These are phyloP conservation scores for Leptosphaerulina australis DNA, from an alignment of 2,329 filamentous ascomycete species.

Conservation along the genomic window DNA sequence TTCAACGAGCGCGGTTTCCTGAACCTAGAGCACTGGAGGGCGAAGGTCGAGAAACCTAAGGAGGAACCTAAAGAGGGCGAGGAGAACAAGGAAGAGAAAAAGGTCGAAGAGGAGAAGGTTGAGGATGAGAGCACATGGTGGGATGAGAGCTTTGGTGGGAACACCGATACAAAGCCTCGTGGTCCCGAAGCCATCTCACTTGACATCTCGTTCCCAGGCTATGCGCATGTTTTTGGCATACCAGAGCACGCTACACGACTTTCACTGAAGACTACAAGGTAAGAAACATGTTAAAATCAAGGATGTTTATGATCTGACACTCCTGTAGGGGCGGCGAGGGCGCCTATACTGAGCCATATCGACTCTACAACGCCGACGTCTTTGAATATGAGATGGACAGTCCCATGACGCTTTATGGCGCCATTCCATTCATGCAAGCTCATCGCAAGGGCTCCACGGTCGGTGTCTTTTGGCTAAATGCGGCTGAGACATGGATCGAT, in stretches of 20 bases:
- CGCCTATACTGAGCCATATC: conserved; percentile 86
- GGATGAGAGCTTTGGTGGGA: conserved; percentile 95
- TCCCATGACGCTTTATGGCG: conserved; percentile 97
- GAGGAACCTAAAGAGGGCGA: conserved; percentile 60
- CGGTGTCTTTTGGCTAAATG: conserved; percentile 96
- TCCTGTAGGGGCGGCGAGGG: conserved; percentile 71
- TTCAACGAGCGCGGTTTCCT: conserved; percentile 89
- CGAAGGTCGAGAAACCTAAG: conserved; percentile 71
- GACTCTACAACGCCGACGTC: conserved; percentile 94
- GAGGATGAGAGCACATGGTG: conserved; percentile 93
- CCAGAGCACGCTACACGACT: conserved; percentile 89
- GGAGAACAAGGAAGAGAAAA: conserved; percentile 51
- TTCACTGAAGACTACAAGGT: conserved; percentile 86
- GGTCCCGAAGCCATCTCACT: conserved; percentile 91
- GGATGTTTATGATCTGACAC: no score
- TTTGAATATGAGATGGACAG: conserved; percentile 98
- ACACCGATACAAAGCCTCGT: conserved; percentile 92
- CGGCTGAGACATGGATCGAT: conserved; percentile 96
- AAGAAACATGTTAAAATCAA: no score
- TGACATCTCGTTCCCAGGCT: conserved; percentile 90
- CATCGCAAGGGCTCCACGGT: conserved; percentile 93
- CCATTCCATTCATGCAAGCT: conserved; percentile 97
- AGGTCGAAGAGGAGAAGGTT: conserved; percentile 52
- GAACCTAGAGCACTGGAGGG: conserved; percentile 95
- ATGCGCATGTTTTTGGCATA: conserved; percentile 91